Percentiles rank a stretch among this genome's conserved stretches.
Evolutionary conservation across 495 filamentous ascomycete genomes (phyloP).

Genomic region (Annulohypoxylon nitens): DNA sequence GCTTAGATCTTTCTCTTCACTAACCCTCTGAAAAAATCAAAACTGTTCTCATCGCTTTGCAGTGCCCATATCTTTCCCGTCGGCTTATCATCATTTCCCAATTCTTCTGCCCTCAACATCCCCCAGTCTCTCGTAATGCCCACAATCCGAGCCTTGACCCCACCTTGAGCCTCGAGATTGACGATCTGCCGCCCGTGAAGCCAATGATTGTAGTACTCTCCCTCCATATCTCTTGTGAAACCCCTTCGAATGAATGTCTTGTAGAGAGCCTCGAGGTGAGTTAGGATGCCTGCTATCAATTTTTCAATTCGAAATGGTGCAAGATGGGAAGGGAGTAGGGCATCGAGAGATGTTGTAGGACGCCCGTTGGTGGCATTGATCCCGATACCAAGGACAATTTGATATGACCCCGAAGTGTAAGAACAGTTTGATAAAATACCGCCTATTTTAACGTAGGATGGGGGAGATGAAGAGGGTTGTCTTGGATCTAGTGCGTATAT

Average conservation of each 20-base stretch:
- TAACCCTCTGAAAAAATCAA: conserved; percentile 95
- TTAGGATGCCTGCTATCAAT: conserved; percentile 84
- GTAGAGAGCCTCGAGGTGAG: conserved; percentile 83
- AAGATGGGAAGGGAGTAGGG: conserved; percentile 68
- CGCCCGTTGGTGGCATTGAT: conserved; percentile 88
- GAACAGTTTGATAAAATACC: conserved; percentile 94
- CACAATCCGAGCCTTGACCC: conserved; percentile 80
- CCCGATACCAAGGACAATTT: conserved; percentile 89
- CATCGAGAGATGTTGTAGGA: conserved; percentile 88
- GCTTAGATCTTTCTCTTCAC: conserved; percentile 80
- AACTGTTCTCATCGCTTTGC: conserved; percentile 98
- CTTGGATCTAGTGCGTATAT: conserved; percentile 86
- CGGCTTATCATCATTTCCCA: conserved; percentile 75
- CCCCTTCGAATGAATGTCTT: conserved; percentile 77
- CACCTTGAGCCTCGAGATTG: conserved; percentile 85
- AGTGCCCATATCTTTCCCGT: conserved; percentile 86
- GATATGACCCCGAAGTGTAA: conserved; percentile 81
- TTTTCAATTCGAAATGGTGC: conserved; percentile 80
- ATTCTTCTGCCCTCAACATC: conserved; percentile 83
- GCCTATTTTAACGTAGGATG: conserved; percentile 88
- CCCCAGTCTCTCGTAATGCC: conserved; percentile 93
- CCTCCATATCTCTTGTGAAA: conserved; percentile 78
- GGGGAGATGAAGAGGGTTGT: conserved; percentile 63
- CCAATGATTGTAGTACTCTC: conserved; percentile 87
- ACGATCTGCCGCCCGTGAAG: conserved; percentile 92